Evolutionary conservation across 2,329 filamentous ascomycete genomes (phyloP), one percentile per base, ranked within the genome.

Genomic region (Cercospora berteroae): DNA sequence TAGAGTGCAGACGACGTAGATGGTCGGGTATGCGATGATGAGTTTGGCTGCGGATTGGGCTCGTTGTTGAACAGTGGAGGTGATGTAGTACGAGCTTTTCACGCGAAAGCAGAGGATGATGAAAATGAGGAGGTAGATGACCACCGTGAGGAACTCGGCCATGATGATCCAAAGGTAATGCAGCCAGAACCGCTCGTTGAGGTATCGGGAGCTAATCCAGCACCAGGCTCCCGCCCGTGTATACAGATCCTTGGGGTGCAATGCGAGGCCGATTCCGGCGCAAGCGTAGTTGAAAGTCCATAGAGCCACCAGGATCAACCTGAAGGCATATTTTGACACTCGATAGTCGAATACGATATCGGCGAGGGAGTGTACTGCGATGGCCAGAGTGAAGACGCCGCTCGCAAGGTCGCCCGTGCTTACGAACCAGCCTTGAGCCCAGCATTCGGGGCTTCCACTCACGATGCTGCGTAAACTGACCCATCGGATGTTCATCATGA

Each of bases 81-180:
- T 42, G 36, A 42, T 42, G 1, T 42, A 42, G 36, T 42, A 42
- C 4, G 36, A 42, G 0, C 65, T 70, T 25, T 74, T 75, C 23
- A 82, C 77, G 12, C 81, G 78, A 42, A 74, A 74, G 56, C 78
- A 71, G 10, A 83, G 74, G 23, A 81, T 77, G 13, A 78, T 68
- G 70, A 80, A 81, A 63, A 81, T 80, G 12, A 78, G 64, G 9
- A 77, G 77, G 75, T 86, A 86, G 63, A 84, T 79, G 42, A 84
- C 60, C 4, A 85, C 77, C 33, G 81, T 84, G 13, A 83, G 82
- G 69, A 85, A 83, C 70, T 85, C 81, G 64, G 81, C 80, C 23
- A 83, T 75, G 70, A 85, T 88, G 67, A 89, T 88, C 84, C 85
- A 90, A 42, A 89, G 79, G 69, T 90, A 90, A 72, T 89, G 88